Conservation (phyloP, 1,139 yeast species). For the Suhomyces bolitotheri region DNA sequence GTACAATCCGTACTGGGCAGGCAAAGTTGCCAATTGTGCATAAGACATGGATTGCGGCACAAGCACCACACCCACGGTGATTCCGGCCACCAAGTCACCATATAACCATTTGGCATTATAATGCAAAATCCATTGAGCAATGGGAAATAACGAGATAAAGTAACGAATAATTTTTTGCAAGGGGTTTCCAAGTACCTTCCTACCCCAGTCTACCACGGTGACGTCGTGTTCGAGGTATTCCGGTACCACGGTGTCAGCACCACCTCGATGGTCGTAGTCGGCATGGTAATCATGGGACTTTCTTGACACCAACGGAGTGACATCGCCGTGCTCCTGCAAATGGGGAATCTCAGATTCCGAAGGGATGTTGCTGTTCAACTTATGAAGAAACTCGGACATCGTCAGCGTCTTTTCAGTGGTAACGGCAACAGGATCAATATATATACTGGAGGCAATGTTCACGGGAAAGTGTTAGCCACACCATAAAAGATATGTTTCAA, state of each 20-base stretch:
- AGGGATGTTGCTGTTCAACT: slow-evolving; percentile 15
- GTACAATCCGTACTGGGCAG: slow-evolving; percentile 84
- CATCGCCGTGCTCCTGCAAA: slow-evolving; percentile 12
- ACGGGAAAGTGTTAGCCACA: too few species aligned
- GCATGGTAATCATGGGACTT: slow-evolving; percentile 8
- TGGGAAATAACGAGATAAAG: slow-evolving; percentile 70
- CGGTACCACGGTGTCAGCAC: slow-evolving; percentile 30
- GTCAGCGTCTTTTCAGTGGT: too few species aligned
- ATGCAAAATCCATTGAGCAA: slow-evolving; percentile 76
- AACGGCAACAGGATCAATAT: too few species aligned
- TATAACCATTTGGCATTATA: slow-evolving; percentile 79
- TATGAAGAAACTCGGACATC: slow-evolving; percentile 20
- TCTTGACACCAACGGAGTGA: slow-evolving; percentile 7
- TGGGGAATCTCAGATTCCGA: slow-evolving; percentile 24
- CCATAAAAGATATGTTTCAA: too few species aligned
- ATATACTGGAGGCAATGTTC: background rate
- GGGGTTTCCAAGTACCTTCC: slow-evolving; percentile 43
- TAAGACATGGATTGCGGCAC: slow-evolving; percentile 97
- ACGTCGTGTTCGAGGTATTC: slow-evolving; percentile 46
- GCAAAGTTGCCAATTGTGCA: slow-evolving; percentile 80
- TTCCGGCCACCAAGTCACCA: slow-evolving; percentile 86
- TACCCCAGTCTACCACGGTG: slow-evolving; percentile 48
- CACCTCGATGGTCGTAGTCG: slow-evolving; percentile 8
- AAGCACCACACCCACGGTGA: slow-evolving; percentile 88
- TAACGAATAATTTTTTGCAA: slow-evolving; percentile 42